These are phyloP conservation scores for Capniomyces stellatus DNA, from an alignment of 371 early-diverging fungal genomes.

Conservation along the genomic window DNA sequence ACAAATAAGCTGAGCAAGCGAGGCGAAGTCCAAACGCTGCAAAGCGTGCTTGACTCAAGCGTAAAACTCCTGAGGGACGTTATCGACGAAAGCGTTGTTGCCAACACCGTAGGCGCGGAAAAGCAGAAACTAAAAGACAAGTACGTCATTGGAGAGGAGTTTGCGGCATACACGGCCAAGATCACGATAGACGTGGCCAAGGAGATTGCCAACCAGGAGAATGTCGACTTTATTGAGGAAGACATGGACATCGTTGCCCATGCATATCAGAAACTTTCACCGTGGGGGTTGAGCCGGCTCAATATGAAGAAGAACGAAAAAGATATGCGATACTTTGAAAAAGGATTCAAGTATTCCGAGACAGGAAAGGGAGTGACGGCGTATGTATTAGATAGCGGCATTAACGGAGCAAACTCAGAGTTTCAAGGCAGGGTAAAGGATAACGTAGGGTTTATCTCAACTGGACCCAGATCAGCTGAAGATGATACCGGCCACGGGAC, in stretches of 20 bases:
- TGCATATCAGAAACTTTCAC: not conserved
- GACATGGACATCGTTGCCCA: not conserved
- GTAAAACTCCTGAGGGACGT: not conserved
- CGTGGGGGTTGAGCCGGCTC: conserved; percentile 1
- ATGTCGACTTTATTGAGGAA: conserved; percentile 1
- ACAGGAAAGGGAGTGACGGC: not conserved
- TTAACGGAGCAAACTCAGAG: not conserved
- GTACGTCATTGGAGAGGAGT: not conserved
- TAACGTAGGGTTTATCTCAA: not conserved
- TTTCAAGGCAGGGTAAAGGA: not conserved
- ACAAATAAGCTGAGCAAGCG: no score
- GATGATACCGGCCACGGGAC: conserved; percentile 1
- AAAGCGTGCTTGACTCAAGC: no score
- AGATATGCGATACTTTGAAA: not conserved
- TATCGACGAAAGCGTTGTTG: not conserved
- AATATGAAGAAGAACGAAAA: not conserved
- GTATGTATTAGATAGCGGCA: conserved; percentile 1
- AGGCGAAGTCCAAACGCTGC: no score
- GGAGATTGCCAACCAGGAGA: not conserved
- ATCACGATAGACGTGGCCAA: not conserved
- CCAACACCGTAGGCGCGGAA: not conserved
- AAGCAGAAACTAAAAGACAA: not conserved
- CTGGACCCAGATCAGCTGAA: not conserved
- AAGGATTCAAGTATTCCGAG: not conserved
- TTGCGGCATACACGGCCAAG: not conserved